phyloP scores from a whole-genome alignment of 306 rosid species.

The Prunus salicina region DNA sequence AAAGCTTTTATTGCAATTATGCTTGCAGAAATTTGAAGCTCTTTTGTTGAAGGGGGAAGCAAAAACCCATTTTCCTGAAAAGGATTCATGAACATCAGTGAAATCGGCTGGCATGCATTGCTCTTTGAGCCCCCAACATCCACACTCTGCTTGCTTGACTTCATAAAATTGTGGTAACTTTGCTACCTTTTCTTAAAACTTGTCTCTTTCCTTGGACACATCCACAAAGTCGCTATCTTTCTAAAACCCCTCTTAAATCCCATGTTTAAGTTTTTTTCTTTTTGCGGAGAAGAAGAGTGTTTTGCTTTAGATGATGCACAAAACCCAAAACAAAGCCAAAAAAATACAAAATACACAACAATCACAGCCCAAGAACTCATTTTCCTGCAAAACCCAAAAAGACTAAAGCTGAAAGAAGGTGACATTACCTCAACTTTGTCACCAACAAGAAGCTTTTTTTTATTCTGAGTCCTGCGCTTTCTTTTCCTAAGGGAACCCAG shows the following conservation, averaged over 20 bases:
- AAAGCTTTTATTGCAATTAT: too few relatives aligned
- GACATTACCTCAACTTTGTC: slow-evolving; percentile 45
- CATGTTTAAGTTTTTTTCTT: too few relatives aligned
- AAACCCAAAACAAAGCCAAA: background rate
- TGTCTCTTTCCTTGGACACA: too few relatives aligned
- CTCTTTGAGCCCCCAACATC: background rate
- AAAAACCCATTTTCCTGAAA: background rate
- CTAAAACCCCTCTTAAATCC: too few relatives aligned
- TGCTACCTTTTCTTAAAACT: too few relatives aligned
- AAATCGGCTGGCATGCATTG: background rate
- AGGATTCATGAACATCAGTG: background rate
- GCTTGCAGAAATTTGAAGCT: background rate
- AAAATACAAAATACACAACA: background rate
- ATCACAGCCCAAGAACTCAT: background rate
- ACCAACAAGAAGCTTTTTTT: slow-evolving; percentile 24
- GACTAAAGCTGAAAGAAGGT: background rate
- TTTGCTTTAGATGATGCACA: background rate
- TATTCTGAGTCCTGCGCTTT: background rate
- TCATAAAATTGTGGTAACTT: background rate
- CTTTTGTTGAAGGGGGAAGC: too few relatives aligned
- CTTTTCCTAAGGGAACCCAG: slow-evolving; percentile 15
- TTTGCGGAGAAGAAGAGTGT: too few relatives aligned
- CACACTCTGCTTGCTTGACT: background rate
- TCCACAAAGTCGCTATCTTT: too few relatives aligned
- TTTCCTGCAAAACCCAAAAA: background rate